phyloP scores from a whole-genome alignment of 2,329 filamentous ascomycete species.

The Fusarium sp. region DNA sequence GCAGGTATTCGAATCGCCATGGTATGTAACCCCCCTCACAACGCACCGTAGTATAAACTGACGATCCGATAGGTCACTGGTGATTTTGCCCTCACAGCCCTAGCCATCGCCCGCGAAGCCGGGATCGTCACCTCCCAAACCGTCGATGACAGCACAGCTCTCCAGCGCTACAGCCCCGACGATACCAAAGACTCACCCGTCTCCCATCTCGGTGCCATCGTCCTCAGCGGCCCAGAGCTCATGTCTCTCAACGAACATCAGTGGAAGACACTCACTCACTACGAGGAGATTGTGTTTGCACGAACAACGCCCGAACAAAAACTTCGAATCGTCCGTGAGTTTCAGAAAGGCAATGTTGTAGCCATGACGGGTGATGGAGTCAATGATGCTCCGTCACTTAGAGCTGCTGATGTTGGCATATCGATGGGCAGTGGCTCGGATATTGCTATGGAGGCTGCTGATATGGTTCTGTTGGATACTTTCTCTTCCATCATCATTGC shows the following conservation, averaged over 20 bases:
- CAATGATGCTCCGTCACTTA: conserved; percentile 85
- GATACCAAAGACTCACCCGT: background rate
- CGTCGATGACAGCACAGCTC: conserved; percentile 64
- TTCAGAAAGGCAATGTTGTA: conserved; percentile 74
- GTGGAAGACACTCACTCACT: conserved; percentile 72
- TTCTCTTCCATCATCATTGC: conserved; percentile 79
- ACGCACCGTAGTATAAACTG: too few species aligned
- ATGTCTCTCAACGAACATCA: conserved; percentile 72
- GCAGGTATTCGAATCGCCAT: conserved; percentile 83
- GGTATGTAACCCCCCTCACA: conserved; percentile 53
- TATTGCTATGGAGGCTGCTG: conserved; percentile 82
- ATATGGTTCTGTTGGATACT: conserved; percentile 82
- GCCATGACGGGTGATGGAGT: conserved; percentile 90
- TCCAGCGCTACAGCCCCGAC: conserved; percentile 50
- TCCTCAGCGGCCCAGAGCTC: conserved; percentile 73
- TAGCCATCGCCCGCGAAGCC: conserved; percentile 76
- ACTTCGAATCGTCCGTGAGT: conserved; percentile 79
- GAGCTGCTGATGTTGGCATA: conserved; percentile 84
- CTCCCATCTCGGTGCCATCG: conserved; percentile 58
- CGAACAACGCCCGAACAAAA: conserved; percentile 83
- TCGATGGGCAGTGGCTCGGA: conserved; percentile 84
- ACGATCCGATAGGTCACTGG: conserved; percentile 59
- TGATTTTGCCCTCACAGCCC: conserved; percentile 79
- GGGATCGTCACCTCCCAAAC: conserved; percentile 71
- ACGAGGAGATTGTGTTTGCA: conserved; percentile 78